Evolutionary conservation across 371 early-diverging fungal genomes (phyloP), one percentile per base, ranked within the genome.

Genomic region (Syncephalastrum contaminatum): DNA sequence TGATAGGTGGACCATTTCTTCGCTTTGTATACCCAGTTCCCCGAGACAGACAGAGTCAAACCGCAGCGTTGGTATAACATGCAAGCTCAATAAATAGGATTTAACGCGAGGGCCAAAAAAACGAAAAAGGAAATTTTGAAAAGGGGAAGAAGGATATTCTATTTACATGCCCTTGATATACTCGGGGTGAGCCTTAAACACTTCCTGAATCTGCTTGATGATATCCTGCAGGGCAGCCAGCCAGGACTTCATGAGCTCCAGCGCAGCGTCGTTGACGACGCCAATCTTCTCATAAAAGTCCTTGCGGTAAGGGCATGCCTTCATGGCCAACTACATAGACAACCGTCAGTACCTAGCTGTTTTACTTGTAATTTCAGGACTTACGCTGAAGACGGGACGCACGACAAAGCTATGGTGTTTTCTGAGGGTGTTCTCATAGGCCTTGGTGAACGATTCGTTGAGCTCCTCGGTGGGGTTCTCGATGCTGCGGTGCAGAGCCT

Each of bases 251-350:
- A 94, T 81, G 19, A 81, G 68, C 20, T 63, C 65, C 39, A 78
- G 30, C 19, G 88, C 82, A 45, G 69, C 72, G 21, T 67, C 77
- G 47, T 75, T 71, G 62, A 82, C 82, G n/a, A 76, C 80, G 18
- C 90, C 90, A 30, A 97, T 75, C 69, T 88, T 91, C 16, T 70
- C 73, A 67, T 95, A 97, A 70, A 97, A 96, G 62, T 89, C 90
- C 49, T 77, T 80, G 62, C 96, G 88, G 68, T 85, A 85, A 40
- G 98, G 97, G 71, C 94, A 94, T 4, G 94, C 93, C 63, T 86
- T 88, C 96, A 97, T 96, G 3, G 97, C 97, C 56, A 94, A 63
- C 90, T 89, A 67, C 13, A 39, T 7, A 18, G 12, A 44, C 5
- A 30, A 2, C 53, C 8, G 5, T 48, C 24, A 24, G 6, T 2